Conservation (phyloP, 2,329 filamentous ascomycete genomes). For the Penicillium sp. region DNA sequence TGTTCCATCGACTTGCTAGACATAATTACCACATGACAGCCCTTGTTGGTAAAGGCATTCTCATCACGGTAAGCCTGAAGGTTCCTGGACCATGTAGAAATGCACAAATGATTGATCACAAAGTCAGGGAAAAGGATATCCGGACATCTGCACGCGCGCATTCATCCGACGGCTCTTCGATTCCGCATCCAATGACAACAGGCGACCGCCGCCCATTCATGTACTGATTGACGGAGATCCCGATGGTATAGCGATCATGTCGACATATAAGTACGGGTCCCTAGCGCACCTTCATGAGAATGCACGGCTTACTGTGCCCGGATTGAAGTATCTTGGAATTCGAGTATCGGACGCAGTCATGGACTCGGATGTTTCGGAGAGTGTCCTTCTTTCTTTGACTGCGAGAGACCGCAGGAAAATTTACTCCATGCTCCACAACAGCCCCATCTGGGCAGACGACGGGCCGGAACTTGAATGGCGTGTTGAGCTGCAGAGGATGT, state of each 20-base stretch:
- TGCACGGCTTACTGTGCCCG: constrained; percentile 45
- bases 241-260: constrained; percentile 63
- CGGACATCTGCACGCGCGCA: constrained; percentile 58
- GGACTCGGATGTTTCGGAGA: constrained; percentile 25
- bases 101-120: background rate
- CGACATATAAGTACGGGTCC: constrained; percentile 65
- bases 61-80: constrained; percentile 54
- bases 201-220: constrained; percentile 46
- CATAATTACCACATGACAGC: constrained; percentile 47
- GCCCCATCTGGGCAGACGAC: constrained; percentile 43
- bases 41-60: constrained; percentile 49
- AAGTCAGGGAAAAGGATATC: constrained; percentile 63
- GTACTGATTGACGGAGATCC: constrained; percentile 63
- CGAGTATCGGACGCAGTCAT: constrained; percentile 39
- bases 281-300: constrained; percentile 57
- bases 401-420: constrained; percentile 58
- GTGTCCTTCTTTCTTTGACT: constrained; percentile 49
- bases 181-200: constrained; percentile 22
- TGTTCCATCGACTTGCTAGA: constrained; percentile 58
- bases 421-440: constrained; percentile 52
- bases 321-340: constrained; percentile 62
- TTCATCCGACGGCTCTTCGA: constrained; percentile 52
- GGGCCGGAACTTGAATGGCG: constrained; percentile 50
- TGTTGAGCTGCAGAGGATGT: constrained; percentile 59
- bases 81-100: background rate